Base-by-base conservation (phyloP, 176 grass and related monocot species). In the Thinopyrum elongatum region DNA sequence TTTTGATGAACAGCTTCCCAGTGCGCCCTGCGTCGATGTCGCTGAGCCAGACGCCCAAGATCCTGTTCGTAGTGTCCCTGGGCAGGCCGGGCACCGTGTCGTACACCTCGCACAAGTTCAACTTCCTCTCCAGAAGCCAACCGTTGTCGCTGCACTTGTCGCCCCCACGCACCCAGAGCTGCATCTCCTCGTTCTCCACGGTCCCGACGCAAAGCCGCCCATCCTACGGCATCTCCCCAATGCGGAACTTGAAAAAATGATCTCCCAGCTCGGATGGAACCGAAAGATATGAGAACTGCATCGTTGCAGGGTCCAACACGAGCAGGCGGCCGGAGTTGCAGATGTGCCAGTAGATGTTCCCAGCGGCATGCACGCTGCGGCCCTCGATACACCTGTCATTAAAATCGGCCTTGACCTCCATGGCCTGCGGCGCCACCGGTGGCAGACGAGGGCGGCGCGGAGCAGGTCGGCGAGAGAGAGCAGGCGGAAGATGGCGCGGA, bases 331-430 rank as follows among this genome's bases (percentile, higher is more conserved):
- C 25, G 1, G 27, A 26, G 46, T 82, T 55, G 64, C 29, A 82
- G 29, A 82, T 82, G 29, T 70, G 12, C 80, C 29, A 57, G 31
- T 70, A 82, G 30, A 70, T 58, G 49, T 72, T 22, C 33, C 53
- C 16, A 1, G 47, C 67, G 34, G 51, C 34, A n/a, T 70, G 80
- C 6, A 82, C 64, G 19, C 42, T 55, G 11, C 42, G 80, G 19
- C 28, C 28, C 80, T 82, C 42, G 19, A 82, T 53, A 28, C 80
- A 82, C 4, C 1, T 9, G 8, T 53, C 51, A 17, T 74, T 36
- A 35, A 84, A 83, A 31, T 6, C 5, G 0, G 60, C 9, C 5
- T 21, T 9, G 25, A 63, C 53, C 1, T 17, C 69, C 81, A 10
- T 39, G 38, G 38, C 38, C 38, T 39, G 38, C 38, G 47, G 47